These are phyloP conservation scores for Chlorencoelia australis DNA, from an alignment of 2,329 filamentous ascomycete species.

Conservation along the genomic window DNA sequence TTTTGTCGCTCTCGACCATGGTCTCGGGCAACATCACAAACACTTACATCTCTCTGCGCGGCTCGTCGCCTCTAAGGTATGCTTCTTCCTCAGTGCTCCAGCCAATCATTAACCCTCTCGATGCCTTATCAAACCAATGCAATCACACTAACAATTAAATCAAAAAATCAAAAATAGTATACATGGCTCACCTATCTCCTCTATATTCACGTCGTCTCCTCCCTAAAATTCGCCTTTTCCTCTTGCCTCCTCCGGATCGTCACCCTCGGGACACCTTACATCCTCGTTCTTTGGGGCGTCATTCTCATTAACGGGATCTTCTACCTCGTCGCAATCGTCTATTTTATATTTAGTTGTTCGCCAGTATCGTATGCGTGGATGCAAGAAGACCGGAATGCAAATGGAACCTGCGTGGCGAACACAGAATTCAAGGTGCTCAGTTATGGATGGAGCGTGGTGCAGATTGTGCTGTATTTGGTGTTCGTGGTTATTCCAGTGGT, in stretches of 20 bases:
- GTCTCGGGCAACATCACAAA: slow-evolving; percentile 4
- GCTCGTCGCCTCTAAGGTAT: neutral
- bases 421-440: slow-evolving; percentile 1
- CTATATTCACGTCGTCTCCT: slow-evolving; percentile 3
- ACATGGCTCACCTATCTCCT: slow-evolving; percentile 5
- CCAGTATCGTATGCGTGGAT: slow-evolving; percentile 6
- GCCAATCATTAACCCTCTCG: neutral
- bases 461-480: slow-evolving; percentile 2
- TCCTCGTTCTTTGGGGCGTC: slow-evolving; percentile 3
- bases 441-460: slow-evolving; percentile 3
- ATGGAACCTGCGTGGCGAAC: slow-evolving; percentile 4
- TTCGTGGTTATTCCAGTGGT: slow-evolving; percentile 2
- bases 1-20: slow-evolving; percentile 4
- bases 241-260: slow-evolving; percentile 6
- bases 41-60: slow-evolving; percentile 2
- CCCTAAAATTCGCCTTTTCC: slow-evolving; percentile 3
- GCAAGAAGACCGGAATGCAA: slow-evolving; percentile 1
- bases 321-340: slow-evolving; percentile 4
- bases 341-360: slow-evolving; percentile 4
- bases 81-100: too few species aligned
- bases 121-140: too few species aligned
- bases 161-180: too few species aligned
- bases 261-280: slow-evolving; percentile 1
- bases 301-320: slow-evolving; percentile 3
- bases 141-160: too few species aligned